Evolutionary conservation across 202 grass and related monocot genomes (phyloP), one percentile per base, ranked within the genome.

Genomic region (Panicum hallii): DNA sequence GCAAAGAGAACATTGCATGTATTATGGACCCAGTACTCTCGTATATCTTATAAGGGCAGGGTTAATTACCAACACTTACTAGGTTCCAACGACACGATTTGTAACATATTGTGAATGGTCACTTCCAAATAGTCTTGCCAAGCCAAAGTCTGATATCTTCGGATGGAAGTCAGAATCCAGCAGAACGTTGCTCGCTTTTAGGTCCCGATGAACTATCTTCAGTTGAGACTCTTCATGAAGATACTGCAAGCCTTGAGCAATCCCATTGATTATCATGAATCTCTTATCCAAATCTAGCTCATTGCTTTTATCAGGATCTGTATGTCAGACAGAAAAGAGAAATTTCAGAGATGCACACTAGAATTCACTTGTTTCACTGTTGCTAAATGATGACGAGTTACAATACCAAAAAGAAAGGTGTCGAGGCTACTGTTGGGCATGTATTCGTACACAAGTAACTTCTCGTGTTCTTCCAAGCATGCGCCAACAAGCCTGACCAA

Each of bases 131-230:
- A 91, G 84, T 15, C 85, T 87, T 72, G 91, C 91, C 34, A 91
- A 82, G 4, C 94, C 91, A 61, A 97, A 97, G 52, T 97, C 89
- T 15, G 91, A 88, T 38, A 97, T 93, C 73, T 94, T 97, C 7
- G 89, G 89, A 77, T 46, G 90, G 81, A 90, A 88, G 48, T 89
- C 73, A 30, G 34, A 42, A 69, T 94, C 89, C 48, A 94, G 53
- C 46, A 97, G 80, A 73, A 97, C 70, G 42, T 94, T 94, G 49
- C 91, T 92, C 0, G 83, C 91, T 83, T 92, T 97, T 38, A 97
- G 76, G 83, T 97, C 94, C 63, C 87, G 64, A 46, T 97, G 94
- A 58, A 97, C 84, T 76, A 97, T 92, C 63, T 65, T 88, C 60
- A 94, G 28, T 55, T 86, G 89, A 49, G 91, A 97, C 58, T 97